Conservation (phyloP, 176 grass and related monocot species). For the Aegilops longissima region DNA sequence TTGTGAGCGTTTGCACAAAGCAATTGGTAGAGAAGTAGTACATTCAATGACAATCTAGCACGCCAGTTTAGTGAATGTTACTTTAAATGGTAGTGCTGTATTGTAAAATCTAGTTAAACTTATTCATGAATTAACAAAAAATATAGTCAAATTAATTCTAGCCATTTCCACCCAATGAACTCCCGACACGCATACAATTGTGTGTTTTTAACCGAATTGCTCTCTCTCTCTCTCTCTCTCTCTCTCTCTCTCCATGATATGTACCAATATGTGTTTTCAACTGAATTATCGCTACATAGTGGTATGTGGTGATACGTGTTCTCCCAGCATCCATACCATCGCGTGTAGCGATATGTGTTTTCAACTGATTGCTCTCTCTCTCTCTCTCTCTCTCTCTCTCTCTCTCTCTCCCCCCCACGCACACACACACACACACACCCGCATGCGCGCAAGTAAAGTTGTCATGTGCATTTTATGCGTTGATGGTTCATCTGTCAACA, state of each 20-base stretch:
- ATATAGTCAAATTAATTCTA: neutral
- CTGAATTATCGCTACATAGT: neutral
- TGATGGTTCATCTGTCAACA: neutral
- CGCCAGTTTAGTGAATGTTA: neutral
- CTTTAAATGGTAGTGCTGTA: neutral
- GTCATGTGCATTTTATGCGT: neutral
- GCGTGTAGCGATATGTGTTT: neutral
- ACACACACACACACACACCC: neutral
- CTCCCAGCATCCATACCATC: neutral
- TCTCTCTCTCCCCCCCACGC: neutral
- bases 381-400: neutral
- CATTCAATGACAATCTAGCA: neutral
- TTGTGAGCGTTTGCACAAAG: neutral
- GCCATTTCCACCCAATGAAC: neutral
- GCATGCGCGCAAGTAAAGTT: neutral
- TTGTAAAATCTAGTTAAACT: neutral
- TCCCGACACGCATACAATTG: neutral
- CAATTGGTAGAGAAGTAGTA: neutral
- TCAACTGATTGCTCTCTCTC: neutral
- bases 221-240: neutral
- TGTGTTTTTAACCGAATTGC: neutral
- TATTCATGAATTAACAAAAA: neutral
- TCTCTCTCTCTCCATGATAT: neutral
- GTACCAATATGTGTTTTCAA: neutral
- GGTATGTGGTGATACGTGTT: no score